Evolutionary conservation across 1,284 basidiomycete genomes (phyloP), one percentile per base, ranked within the genome.

Genomic region (Phlebopus sp.): DNA sequence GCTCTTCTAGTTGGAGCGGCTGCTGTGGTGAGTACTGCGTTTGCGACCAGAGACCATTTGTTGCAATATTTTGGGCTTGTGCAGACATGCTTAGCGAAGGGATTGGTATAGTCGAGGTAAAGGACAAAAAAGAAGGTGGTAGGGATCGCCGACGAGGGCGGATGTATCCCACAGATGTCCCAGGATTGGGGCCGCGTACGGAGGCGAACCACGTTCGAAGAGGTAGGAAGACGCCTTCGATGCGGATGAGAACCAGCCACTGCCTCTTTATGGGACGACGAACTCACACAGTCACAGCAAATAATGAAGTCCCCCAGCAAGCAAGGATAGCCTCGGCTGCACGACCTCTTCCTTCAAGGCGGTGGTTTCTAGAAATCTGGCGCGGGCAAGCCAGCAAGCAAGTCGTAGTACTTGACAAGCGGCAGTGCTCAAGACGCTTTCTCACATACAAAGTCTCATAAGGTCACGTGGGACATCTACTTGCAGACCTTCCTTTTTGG

Each of bases 1-100:
- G 63, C 17, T 75, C 71, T 51, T 76, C 71, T 31, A 73, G 66
- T 50, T 75, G 74, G 15, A 70, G 62, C 7, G 67, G 50, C 15
- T 62, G 65, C 29, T 45, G 50, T 41, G 54, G 40, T 3, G 51
- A 1, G 45, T 52, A 56, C 13, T 55, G 54, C 4, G 52, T 23
- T 2, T 54, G 54, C 34, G 54, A 49, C 66, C 66, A 68, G 6
- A 48, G 14, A 34, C 41, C 44, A 23, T 58, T 51, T 5, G 32
- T 35, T 1, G 30, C 44, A 37, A 53, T 41, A n/a, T 41, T 36
- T 2, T 61, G 64, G 0, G 60, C 49, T 37, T 58, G 57, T 0
- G 52, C 56, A 10, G 60, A 59, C 63, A 62, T 67, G 45, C 25
- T 37, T 5, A 34, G 32, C 32, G 29, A 35, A 17, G 25, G 32